Evolutionary conservation across 2,329 filamentous ascomycete species (phyloP).

Genomic region (Aspergillus proliferans): DNA sequence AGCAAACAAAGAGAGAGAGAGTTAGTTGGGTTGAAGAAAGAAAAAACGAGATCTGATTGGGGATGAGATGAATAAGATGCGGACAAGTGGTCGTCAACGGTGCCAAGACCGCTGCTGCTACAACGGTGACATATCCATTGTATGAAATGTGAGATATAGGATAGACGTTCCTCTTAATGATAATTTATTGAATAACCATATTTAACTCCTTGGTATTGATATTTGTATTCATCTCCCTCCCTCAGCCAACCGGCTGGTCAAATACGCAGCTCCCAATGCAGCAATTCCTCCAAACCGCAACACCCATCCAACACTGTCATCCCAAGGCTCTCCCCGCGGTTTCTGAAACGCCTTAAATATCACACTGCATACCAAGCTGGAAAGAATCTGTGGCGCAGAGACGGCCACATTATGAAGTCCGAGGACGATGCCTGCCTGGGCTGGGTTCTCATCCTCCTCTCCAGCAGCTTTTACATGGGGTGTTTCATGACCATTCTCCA

Average conservation of each 20-base stretch:
- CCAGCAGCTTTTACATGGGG: conserved; percentile 16
- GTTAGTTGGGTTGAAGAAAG: conserved; percentile 5
- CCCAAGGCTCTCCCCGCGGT: conserved; percentile 73
- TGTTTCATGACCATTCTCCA: conserved; percentile 21
- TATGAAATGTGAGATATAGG: not conserved
- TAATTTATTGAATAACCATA: not conserved
- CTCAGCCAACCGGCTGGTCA: conserved; percentile 63
- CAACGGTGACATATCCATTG: not conserved
- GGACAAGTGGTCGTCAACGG: not conserved
- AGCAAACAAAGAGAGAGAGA: too few species aligned
- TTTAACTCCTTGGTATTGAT: not conserved
- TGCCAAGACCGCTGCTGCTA: not conserved
- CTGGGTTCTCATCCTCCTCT: conserved; percentile 48
- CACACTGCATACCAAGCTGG: conserved; percentile 73
- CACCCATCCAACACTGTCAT: conserved; percentile 81
- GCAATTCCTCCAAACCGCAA: conserved; percentile 76
- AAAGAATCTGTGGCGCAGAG: conserved; percentile 83
- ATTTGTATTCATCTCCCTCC: conserved; percentile 28
- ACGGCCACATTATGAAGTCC: conserved; percentile 96
- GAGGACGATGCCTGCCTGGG: conserved; percentile 82
- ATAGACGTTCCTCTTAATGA: too few species aligned
- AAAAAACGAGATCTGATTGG: conserved; percentile 1
- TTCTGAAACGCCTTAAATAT: conserved; percentile 86
- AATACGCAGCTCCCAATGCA: conserved; percentile 68
- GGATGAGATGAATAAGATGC: conserved; percentile 1